phyloP scores from a whole-genome alignment of 2,329 filamentous ascomycete genomes.

The Ciborinia camelliae region DNA sequence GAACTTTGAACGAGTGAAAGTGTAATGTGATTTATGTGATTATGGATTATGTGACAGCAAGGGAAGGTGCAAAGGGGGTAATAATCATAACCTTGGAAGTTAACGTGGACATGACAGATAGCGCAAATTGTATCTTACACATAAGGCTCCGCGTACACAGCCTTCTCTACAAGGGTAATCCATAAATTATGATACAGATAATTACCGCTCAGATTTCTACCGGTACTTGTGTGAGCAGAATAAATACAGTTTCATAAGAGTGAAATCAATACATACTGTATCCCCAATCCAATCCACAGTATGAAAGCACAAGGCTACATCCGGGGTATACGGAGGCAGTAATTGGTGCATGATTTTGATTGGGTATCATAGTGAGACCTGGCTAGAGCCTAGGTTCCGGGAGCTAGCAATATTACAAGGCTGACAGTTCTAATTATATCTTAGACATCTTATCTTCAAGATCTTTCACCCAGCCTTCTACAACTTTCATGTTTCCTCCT shows the following conservation, averaged over 20 bases:
- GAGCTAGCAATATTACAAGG: constrained; percentile 11
- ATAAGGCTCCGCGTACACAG: constrained; percentile 2
- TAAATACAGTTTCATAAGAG: not conserved
- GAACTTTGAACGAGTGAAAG: not conserved
- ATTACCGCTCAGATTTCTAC: not conserved
- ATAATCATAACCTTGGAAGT: too few relatives aligned
- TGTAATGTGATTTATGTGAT: not conserved
- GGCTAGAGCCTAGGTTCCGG: not conserved
- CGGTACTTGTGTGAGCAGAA: not conserved
- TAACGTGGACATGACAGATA: constrained; percentile 5
- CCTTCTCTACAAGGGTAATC: not conserved
- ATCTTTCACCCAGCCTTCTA: constrained; percentile 85
- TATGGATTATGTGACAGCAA: not conserved
- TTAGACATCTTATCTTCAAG: constrained; percentile 73
- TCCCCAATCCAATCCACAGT: not conserved
- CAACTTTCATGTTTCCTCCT: constrained; percentile 75
- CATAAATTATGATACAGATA: not conserved
- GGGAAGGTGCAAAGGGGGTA: constrained; percentile 11
- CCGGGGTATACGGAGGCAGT: constrained; percentile 1
- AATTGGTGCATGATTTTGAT: constrained; percentile 14
- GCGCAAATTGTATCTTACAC: constrained; percentile 9
- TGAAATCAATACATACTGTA: constrained; percentile 4
- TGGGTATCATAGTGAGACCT: constrained; percentile 15
- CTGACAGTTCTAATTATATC: constrained; percentile 28
- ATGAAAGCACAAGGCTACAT: constrained; percentile 2